Base-by-base conservation (phyloP, 306 rosid genomes). In the Gillenia trifoliata region DNA sequence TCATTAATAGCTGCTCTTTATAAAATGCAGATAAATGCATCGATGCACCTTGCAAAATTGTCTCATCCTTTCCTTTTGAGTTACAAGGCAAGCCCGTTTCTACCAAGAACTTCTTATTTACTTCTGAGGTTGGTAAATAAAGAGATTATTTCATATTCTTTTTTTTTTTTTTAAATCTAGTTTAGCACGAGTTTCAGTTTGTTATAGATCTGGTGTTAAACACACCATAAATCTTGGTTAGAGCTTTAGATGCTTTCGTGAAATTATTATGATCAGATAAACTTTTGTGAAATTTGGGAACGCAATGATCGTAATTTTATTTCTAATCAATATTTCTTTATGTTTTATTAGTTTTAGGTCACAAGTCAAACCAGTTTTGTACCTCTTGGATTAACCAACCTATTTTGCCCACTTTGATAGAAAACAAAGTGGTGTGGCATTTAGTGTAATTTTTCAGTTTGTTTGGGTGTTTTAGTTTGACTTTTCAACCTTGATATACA, bases 31-130 rank as follows among this genome's bases (percentile, higher is more conserved):
- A 74, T 66, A 72, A 67, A 74, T 85, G 89, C 79, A 57, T 38
- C 31, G 83, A 67, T 8, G 79, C 74, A 29, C 83, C 85, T 62
- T 85, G 89, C 82, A 77, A 72, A 66, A 75, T 71, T 50, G 75
- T 76, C 30, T 80, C 89, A 43, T 80, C 85, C 45, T 63, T 83
- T 68, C 52, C 70, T 38, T 50, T 45, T 26, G 79, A 85, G 81
- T 55, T 72, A 56, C 77, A 57, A 56, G 83, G 83, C 50, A 34
- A 75, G 65, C 86, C 79, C 57, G 55, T 77, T 77, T 75, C 85
- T 75, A 70, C 79, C 2, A 47, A 77, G 71, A 49, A 45, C 83
- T 77, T 85, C 72, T 68, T 77, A 64, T 85, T 70, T 76, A 77
- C 79, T 70, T 79, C 89, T 75, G 83, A 85, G 89, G 70, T 66